Percentiles rank a stretch among this genome's conserved stretches.
These are phyloP conservation scores for Pulicaria dysenterica DNA, from an alignment of 129 eudicot genomes.

Conservation along the genomic window DNA sequence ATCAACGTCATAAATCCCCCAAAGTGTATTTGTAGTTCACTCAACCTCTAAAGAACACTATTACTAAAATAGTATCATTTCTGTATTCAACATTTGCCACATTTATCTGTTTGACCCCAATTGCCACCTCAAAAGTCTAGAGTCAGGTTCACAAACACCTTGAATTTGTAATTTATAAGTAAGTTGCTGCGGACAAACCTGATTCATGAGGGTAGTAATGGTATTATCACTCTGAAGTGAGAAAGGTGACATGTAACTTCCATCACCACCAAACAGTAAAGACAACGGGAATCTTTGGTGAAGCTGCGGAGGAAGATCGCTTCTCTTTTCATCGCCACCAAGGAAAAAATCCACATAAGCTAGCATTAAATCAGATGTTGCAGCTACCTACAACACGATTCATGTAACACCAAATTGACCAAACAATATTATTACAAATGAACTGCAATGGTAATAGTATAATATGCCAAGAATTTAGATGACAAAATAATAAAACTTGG, in stretches of 20 bases:
- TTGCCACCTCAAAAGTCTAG: neutral
- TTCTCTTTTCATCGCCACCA: slow-evolving; percentile 94
- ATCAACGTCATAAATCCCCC: too few species aligned
- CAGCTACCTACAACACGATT: slow-evolving; percentile 64
- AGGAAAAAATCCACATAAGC: slow-evolving; percentile 89
- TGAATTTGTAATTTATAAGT: neutral
- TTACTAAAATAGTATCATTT: too few species aligned
- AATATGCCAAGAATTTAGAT: neutral
- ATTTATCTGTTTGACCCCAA: neutral
- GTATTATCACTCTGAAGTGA: slow-evolving; percentile 83
- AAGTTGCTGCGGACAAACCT: slow-evolving; percentile 48
- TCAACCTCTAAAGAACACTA: too few species aligned
- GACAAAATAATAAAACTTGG: neutral
- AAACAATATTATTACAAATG: neutral
- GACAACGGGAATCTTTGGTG: slow-evolving; percentile 82
- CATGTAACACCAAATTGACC: neutral
- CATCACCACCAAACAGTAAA: slow-evolving; percentile 90
- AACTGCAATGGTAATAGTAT: neutral
- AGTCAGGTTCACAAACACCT: neutral
- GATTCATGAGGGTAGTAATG: slow-evolving; percentile 88
- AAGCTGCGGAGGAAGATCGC: slow-evolving; percentile 84
- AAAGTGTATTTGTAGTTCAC: too few species aligned
- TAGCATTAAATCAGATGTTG: slow-evolving; percentile 92
- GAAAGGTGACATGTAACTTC: slow-evolving; percentile 92
- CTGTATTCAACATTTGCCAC: too few species aligned